phyloP scores from a whole-genome alignment of 108 stramenopile genomes.

The Cyclotella baltica region DNA sequence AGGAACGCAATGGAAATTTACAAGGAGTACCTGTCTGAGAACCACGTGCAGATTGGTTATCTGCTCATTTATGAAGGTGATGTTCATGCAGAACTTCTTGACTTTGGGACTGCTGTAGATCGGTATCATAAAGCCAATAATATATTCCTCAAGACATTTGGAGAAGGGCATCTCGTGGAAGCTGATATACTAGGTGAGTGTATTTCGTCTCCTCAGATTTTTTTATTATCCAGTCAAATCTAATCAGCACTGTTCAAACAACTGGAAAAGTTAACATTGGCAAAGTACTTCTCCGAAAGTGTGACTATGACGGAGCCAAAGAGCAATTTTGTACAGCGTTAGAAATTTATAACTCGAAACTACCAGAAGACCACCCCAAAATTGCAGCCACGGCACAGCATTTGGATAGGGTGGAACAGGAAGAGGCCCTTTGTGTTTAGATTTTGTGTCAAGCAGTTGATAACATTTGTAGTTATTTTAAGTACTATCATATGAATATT shows the following conservation, averaged over 20 bases:
- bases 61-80: conserved; percentile 36
- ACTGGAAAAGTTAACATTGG: conserved; percentile 63
- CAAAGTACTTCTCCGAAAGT: conserved; percentile 63
- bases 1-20: conserved; percentile 64
- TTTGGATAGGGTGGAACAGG: conserved; percentile 43
- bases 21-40: conserved; percentile 36
- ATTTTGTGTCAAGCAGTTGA: not conserved
- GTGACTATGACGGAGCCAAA: conserved; percentile 68
- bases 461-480: not conserved
- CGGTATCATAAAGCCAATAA: conserved; percentile 62
- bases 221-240: conserved; percentile 18
- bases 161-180: conserved; percentile 50
- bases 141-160: conserved; percentile 60
- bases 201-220: conserved; percentile 56
- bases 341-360: conserved; percentile 56
- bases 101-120: conserved; percentile 40
- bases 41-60: conserved; percentile 37
- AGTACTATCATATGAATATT: no score
- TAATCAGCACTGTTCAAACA: conserved; percentile 39
- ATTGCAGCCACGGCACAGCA: conserved; percentile 20
- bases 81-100: conserved; percentile 55
- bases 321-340: conserved; percentile 61
- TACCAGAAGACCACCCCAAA: conserved; percentile 66
- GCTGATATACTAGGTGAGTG: conserved; percentile 28
- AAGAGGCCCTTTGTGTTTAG: conserved; percentile 49